Evolutionary conservation across 2,329 filamentous ascomycete genomes (phyloP).

Genomic region (Rhinocladiella similis): DNA sequence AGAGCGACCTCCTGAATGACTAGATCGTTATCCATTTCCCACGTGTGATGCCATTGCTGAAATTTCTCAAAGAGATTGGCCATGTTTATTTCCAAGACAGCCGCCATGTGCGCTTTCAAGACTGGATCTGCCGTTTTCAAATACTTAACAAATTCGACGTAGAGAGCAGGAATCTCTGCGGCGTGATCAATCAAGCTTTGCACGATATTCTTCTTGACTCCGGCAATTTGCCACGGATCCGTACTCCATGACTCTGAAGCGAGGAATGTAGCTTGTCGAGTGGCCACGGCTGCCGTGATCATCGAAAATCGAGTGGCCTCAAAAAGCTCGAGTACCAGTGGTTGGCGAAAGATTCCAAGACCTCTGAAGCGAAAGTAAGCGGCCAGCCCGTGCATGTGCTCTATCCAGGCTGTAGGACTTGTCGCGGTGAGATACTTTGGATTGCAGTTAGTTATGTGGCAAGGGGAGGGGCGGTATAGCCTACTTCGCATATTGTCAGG

Average conservation of each 20-base stretch:
- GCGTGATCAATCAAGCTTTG: slow-evolving; percentile 2
- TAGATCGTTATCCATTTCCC: not conserved
- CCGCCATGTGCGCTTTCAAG: not conserved
- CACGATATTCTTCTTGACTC: not conserved
- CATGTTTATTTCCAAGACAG: not conserved
- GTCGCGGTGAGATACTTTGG: too few relatives aligned
- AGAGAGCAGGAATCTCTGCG: slow-evolving; percentile 3
- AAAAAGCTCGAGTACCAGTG: too few relatives aligned
- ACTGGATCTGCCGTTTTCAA: not conserved
- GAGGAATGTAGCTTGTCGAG: too few relatives aligned
- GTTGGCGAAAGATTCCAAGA: not conserved
- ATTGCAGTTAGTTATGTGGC: too few relatives aligned
- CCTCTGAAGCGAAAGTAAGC: slow-evolving; percentile 1
- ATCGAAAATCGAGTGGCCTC: too few relatives aligned
- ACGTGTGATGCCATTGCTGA: not conserved
- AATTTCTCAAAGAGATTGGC: not conserved
- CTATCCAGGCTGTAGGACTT: not conserved
- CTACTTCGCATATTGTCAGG: slow-evolving; percentile 4
- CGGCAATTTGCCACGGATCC: not conserved
- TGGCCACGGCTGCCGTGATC: too few relatives aligned
- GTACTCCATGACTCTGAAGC: not conserved
- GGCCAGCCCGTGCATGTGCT: not conserved
- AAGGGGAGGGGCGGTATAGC: not conserved
- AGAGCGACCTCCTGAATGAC: not conserved
- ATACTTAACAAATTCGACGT: not conserved